Evolutionary conservation across 331 rosid genomes (phyloP), one percentile per base, ranked within the genome.

Genomic region (Quercus tomentella): DNA sequence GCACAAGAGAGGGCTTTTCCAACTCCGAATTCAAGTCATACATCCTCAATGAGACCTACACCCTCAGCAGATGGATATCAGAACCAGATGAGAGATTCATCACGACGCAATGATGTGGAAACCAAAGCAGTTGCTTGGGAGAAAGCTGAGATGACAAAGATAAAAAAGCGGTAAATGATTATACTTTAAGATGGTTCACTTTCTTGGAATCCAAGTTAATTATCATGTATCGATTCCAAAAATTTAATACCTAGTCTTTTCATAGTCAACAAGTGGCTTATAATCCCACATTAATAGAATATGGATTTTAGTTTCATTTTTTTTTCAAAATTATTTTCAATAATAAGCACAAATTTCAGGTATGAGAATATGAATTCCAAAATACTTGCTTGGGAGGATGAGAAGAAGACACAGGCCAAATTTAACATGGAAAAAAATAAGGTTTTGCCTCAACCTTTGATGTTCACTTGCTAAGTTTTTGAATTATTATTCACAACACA

Each of bases 121-220:
- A 51, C 84, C 5, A 84, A 58, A 84, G 87, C 90, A 43, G 82
- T 86, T 80, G 80, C 78, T 74, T 88, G 98, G 91, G 90, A 89
- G 83, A 86, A 68, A 77, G 72, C 85, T 76, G 69, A 74, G 88
- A 77, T 80, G 81, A 85, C 82, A 62, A 88, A 79, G 83, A 88
- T 89, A 73, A 89, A 80, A 56, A 87, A 77, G 57, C 41, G 93
- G 97, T 92, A 85, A 81, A 84, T 33, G 18, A 16, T 73, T 43
- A 22, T 60, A 60, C 66, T 58, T 22, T 23, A 14, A 58, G 30
- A 60, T 60, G 67, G 67, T 60, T 23, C 16, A 23, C 6, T 60
- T 23, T 23, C 17, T 60, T 60, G 67, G 25, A 22, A 60, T 23
- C 67, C 10, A 23, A 58, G 5, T 12, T n/a, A 58, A 23, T 11